Evolutionary conservation across 2,329 filamentous ascomycete genomes (phyloP), one percentile per base, ranked within the genome.

Genomic region (Aurifilum marmelostoma): DNA sequence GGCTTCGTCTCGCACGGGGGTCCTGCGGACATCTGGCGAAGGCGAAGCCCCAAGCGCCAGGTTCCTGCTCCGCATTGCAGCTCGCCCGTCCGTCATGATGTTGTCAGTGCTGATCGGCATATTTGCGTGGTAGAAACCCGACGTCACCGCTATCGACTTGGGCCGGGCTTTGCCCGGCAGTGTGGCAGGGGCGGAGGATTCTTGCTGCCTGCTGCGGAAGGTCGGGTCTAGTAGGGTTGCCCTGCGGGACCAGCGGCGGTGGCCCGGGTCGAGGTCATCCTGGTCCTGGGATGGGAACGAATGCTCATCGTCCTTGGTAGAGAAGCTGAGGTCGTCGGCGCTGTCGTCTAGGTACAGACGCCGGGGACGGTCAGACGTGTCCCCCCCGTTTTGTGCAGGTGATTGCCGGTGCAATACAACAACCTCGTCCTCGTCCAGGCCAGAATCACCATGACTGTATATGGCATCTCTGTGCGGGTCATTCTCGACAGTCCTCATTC

Each of bases 271-370:
- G 37, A 9, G 9, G 59, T 27, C n/a, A 18, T 43, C 24, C 2
- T 11, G 21, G 67, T 37, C 63, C 14, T 68, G 39, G 54, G 8
- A 21, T 29, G 21, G 32, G 7, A 21, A 34, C 27, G 43, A n/a
- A 29, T 29, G 61, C 29, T 29, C 37, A 9, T 43, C 52, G n/a
- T 66, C 60, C 52, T 21, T 37, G 43, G 34, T 37, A 21, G 8
- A 34, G 34, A 39, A 27, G 27, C 59, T 52, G 37, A 29, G 27
- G 41, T 43, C 16, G 34, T 52, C 32, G n/a, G 14, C 39, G 27
- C 24, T 50, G 18, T 50, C 66, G 27, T 71, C 67, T 12, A 66
- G 43, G 59, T 71, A 65, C 18, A 67, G 64, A 1, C 67, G 67
- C 37, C 67, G 50, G 16, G 63, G 65, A 9, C 60, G 59, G 18